Percentiles rank a stretch among this genome's conserved stretches.
Evolutionary conservation across 768 basidiomycete genomes (phyloP).

Genomic region (Tulasnella sp.): DNA sequence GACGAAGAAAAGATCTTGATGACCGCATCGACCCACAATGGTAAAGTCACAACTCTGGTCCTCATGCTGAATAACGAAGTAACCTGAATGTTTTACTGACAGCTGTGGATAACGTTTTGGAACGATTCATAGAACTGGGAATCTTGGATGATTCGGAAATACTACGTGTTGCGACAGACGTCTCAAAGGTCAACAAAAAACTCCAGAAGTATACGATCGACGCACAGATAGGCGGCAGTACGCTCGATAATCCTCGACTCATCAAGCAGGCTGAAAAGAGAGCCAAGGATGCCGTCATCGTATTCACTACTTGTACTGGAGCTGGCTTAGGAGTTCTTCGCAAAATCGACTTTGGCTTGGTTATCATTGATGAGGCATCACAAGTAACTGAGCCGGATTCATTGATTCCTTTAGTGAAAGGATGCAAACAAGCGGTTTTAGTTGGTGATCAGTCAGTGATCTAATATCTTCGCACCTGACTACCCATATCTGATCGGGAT

Average conservation of each 20-base stretch:
- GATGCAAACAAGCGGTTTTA: conserved; percentile 41
- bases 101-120: conserved; percentile 61
- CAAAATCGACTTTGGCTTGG: conserved; percentile 42
- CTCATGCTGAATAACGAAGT: not conserved
- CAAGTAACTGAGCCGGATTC: conserved; percentile 44
- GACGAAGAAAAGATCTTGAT: conserved; percentile 41
- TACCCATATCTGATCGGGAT: not conserved
- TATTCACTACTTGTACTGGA: conserved; percentile 52
- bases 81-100: not conserved
- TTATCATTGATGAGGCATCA: conserved; percentile 56
- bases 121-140: conserved; percentile 45
- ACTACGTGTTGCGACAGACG: conserved; percentile 56
- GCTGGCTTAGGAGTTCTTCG: conserved; percentile 40
- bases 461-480: not conserved
- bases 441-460: conserved; percentile 56
- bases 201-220: conserved; percentile 50
- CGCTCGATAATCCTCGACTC: conserved; percentile 44
- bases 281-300: conserved; percentile 41
- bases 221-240: conserved; percentile 48
- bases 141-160: conserved; percentile 45
- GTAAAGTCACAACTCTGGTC: conserved; percentile 23
- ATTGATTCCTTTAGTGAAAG: conserved; percentile 55
- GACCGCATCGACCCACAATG: conserved; percentile 62
- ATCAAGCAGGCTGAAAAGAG: conserved; percentile 47
- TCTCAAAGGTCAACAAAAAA: conserved; percentile 44